Evolutionary conservation across 345 rosid species (phyloP).

Genomic region (Physaria fendleri): DNA sequence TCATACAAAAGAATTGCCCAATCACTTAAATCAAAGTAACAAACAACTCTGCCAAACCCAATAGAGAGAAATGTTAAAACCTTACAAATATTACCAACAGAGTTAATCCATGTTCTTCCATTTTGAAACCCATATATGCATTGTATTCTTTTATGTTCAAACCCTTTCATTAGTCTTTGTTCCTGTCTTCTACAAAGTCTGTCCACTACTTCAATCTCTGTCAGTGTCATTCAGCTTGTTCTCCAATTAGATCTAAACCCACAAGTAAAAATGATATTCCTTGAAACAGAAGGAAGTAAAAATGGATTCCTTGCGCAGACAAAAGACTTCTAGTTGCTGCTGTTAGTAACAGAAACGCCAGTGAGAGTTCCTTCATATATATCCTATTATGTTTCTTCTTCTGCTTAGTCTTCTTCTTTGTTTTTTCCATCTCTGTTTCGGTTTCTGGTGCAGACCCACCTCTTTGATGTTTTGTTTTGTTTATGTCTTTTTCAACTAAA

Average conservation of each 20-base stretch:
- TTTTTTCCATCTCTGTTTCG: constrained; percentile 43
- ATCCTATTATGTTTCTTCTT: constrained; percentile 84
- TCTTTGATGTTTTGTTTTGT: constrained; percentile 46
- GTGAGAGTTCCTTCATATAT: constrained; percentile 71
- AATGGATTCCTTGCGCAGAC: constrained; percentile 95
- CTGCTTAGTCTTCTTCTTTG: constrained; percentile 29
- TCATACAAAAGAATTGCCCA: constrained; percentile 54
- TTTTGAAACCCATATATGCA: constrained; percentile 10
- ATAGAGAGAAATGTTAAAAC: neutral
- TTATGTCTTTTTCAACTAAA: constrained; percentile 45
- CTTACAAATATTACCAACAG: constrained; percentile 31
- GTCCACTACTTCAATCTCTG: constrained; percentile 12
- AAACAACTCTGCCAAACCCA: constrained; percentile 3
- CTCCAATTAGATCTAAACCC: constrained; percentile 93
- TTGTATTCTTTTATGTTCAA: constrained; percentile 12
- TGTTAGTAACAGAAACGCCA: constrained; percentile 77
- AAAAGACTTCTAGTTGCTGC: constrained; percentile 86
- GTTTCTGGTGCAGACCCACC: constrained; percentile 53
- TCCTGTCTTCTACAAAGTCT: constrained; percentile 17
- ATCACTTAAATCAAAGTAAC: constrained; percentile 39
- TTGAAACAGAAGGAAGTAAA: constrained; percentile 95
- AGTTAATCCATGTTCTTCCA: constrained; percentile 23
- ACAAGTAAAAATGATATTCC: constrained; percentile 90
- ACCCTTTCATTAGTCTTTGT: constrained; percentile 7
- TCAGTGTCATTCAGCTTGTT: constrained; percentile 60